Conservation (phyloP, 768 basidiomycete genomes). For the Psilocybe tampanensis region DNA sequence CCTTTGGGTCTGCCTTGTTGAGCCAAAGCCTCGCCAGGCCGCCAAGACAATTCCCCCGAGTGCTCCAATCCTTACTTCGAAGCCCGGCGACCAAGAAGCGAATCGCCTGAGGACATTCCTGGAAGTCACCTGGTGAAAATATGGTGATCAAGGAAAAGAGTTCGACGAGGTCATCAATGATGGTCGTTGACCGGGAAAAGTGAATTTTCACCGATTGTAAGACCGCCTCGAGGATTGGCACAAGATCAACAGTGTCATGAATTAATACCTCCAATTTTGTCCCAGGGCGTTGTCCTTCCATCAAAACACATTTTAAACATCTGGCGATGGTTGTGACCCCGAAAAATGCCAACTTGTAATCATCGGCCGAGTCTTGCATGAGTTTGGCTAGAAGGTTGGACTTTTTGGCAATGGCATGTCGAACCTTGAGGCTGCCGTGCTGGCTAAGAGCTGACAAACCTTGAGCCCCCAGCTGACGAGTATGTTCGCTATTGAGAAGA, state of each 20-base stretch:
- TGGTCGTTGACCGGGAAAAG: slow-evolving; percentile 21
- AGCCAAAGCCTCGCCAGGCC: slow-evolving; percentile 57
- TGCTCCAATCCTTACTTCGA: slow-evolving; percentile 55
- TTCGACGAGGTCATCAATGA: slow-evolving; percentile 54
- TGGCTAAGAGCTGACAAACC: slow-evolving; percentile 61
- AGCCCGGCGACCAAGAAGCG: slow-evolving; percentile 57
- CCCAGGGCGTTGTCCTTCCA: slow-evolving; percentile 43
- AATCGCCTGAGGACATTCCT: slow-evolving; percentile 43
- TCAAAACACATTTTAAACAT: slow-evolving; percentile 45
- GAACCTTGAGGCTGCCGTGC: slow-evolving; percentile 55
- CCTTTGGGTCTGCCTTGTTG: no score
- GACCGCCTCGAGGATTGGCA: slow-evolving; percentile 43
- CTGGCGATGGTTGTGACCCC: slow-evolving; percentile 56
- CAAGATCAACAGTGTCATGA: no score
- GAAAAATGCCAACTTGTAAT: slow-evolving; percentile 50
- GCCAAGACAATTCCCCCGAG: slow-evolving; percentile 52
- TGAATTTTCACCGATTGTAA: slow-evolving; percentile 47
- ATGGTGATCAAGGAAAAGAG: slow-evolving; percentile 45
- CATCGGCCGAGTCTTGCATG: slow-evolving; percentile 51
- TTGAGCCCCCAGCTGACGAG: slow-evolving; percentile 54
- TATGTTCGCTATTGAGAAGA: slow-evolving; percentile 47
- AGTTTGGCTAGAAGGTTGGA: slow-evolving; percentile 44
- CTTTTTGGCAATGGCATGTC: slow-evolving; percentile 51
- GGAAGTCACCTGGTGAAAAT: slow-evolving; percentile 46
- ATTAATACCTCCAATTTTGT: slow-evolving; percentile 38